Conservation (phyloP, 176 grass and related monocot species). For the Eragrostis nindensis region DNA sequence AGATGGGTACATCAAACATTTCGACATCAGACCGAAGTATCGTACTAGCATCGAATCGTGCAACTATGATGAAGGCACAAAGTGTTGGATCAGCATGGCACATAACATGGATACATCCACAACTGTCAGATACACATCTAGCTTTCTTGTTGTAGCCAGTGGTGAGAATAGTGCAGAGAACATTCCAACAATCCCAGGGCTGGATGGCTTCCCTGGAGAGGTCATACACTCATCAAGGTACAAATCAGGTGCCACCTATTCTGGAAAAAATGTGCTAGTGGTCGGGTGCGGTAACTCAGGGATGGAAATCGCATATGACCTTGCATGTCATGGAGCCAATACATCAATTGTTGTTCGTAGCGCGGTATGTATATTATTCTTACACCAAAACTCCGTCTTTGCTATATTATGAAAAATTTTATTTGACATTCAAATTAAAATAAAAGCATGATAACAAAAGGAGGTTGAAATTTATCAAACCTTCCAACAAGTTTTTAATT, state of each 20-base stretch:
- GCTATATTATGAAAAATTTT: no score
- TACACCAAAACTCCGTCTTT: no score
- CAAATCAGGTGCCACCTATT: slow-evolving; percentile 37
- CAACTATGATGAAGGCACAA: neutral
- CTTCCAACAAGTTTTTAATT: no score
- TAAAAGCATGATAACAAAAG: no score
- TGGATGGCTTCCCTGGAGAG: slow-evolving; percentile 27
- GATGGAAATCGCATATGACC: slow-evolving; percentile 65
- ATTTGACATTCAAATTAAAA: no score
- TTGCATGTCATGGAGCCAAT: slow-evolving; percentile 31
- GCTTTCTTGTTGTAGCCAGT: slow-evolving; percentile 51
- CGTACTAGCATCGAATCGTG: slow-evolving; percentile 4
- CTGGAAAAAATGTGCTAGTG: slow-evolving; percentile 33
- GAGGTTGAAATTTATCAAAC: no score
- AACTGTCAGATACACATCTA: neutral
- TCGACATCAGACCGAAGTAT: slow-evolving; percentile 13
- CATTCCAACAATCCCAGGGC: slow-evolving; percentile 32
- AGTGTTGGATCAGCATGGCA: neutral
- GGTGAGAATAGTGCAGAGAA: slow-evolving; percentile 40
- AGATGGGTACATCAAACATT: neutral
- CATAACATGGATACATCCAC: neutral
- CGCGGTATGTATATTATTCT: slow-evolving; percentile 25
- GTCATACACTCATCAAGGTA: slow-evolving; percentile 36
- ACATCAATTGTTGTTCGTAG: slow-evolving; percentile 44
- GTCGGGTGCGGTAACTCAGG: slow-evolving; percentile 58